Evolutionary conservation across 2,329 filamentous ascomycete species (phyloP).

Genomic region (Fusarium sororula): DNA sequence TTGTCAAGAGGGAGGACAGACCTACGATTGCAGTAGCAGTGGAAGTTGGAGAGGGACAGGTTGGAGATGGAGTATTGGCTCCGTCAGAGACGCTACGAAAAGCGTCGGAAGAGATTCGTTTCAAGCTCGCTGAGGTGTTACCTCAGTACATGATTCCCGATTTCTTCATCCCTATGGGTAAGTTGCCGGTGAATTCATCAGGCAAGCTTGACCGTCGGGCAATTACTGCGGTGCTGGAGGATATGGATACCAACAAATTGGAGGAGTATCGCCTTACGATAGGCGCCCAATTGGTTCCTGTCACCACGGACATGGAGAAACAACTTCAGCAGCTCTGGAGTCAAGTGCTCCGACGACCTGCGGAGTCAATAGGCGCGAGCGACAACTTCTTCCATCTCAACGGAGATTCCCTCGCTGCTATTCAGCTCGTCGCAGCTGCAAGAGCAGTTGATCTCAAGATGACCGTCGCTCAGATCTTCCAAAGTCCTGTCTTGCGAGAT

Average conservation of each 20-base stretch:
- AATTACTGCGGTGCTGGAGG: not conserved
- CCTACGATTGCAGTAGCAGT: not conserved
- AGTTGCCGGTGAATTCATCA: not conserved
- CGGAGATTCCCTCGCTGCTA: not conserved
- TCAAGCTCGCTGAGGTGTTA: not conserved
- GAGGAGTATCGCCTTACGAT: not conserved
- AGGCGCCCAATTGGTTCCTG: not conserved
- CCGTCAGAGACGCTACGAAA: not conserved
- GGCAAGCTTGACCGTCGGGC: not conserved
- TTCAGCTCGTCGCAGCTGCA: not conserved
- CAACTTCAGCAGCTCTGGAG: not conserved
- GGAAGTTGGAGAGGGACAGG: not conserved
- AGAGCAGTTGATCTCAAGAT: not conserved
- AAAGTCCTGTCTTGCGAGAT: not conserved
- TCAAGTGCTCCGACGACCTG: not conserved
- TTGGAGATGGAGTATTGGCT: not conserved
- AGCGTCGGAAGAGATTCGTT: not conserved
- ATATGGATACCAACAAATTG: not conserved
- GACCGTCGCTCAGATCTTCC: not conserved
- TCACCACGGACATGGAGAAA: not conserved
- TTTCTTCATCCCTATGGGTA: not conserved
- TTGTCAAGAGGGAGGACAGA: not conserved
- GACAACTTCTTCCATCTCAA: not conserved
- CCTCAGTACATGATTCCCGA: conserved; percentile 1
- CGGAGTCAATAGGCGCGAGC: not conserved